Evolutionary conservation across 176 grass and related monocot species (phyloP), one percentile per base, ranked within the genome.

Genomic region (Pharus latifolius): DNA sequence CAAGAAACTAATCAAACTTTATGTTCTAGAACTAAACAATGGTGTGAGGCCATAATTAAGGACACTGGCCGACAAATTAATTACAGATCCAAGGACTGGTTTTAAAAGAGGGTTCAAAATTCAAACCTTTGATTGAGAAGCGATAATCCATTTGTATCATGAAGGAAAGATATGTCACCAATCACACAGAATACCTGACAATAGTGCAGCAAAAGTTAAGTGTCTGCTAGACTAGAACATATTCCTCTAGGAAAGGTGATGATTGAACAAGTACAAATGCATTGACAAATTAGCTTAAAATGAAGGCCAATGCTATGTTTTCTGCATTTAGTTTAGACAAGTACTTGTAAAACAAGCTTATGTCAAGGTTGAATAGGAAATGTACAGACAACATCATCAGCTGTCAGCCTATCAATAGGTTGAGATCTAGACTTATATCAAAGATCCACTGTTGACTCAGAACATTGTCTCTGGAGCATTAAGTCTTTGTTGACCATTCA

Each of bases 91-190:
- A 56, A 43, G 19, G 7, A 60, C 26, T 77, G 17, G 28, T 77
- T 29, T 9, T 42, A 47, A 4, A 14, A 25, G 68, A 55, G 48
- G 68, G 38, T 85, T 74, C 26, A 52, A 79, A 74, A 15, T 74
- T 28, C 62, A 65, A 74, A 97, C 93, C 88, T 84, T 87, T 92
- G 89, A 63, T 78, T 97, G 44, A 97, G 86, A 76, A 97, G 77
- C 30, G 93, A 70, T 43, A 97, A 72, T 79, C 89, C 93, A 83
- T 97, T 97, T 79, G 86, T 90, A 76, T 97, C 93, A 74, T 97
- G 86, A 80, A 97, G 93, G 63, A 97, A 97, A 80, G 93, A 97
- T 46, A 97, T 37, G 78, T 97, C 93, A 75, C 93, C 93, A 90
- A 97, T 70, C 81, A 97, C 26, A 64, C 89, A 97, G 44, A 89